These are phyloP conservation scores for Lonicera japonica DNA, from an alignment of 129 eudicot genomes.

Conservation along the genomic window DNA sequence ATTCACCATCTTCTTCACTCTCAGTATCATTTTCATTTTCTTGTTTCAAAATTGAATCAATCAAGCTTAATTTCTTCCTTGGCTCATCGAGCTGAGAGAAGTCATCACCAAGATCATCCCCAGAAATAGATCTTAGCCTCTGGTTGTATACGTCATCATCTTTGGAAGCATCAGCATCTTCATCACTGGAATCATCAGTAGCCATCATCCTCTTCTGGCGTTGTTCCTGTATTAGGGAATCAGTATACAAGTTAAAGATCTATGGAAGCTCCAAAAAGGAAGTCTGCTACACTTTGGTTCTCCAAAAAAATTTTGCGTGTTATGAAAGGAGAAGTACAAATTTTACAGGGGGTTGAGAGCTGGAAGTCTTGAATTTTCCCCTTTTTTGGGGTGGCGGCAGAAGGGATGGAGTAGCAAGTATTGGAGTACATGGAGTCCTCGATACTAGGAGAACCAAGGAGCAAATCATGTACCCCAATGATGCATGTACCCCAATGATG, in stretches of 20 bases:
- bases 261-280: neutral
- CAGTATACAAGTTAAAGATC: conserved; percentile 11
- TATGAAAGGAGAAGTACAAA: too few species aligned
- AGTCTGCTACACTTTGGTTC: neutral
- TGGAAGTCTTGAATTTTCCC: too few species aligned
- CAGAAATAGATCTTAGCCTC: conserved; percentile 54
- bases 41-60: conserved; percentile 44
- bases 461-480: too few species aligned
- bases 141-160: conserved; percentile 29
- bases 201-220: conserved; percentile 82
- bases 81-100: conserved; percentile 47
- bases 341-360: too few species aligned
- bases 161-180: conserved; percentile 48
- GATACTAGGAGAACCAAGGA: too few species aligned
- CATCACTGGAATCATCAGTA: conserved; percentile 67
- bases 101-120: conserved; percentile 97
- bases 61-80: conserved; percentile 58
- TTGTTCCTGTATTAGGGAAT: conserved; percentile 47
- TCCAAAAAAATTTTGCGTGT: too few species aligned
- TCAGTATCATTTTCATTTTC: conserved; percentile 33
- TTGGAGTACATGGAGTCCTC: too few species aligned
- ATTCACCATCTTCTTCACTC: conserved; percentile 43
- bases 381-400: too few species aligned
- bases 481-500: too few species aligned
- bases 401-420: too few species aligned